Conservation (phyloP, 352 stramenopile genomes). For the Aphanomyces euteiches region DNA sequence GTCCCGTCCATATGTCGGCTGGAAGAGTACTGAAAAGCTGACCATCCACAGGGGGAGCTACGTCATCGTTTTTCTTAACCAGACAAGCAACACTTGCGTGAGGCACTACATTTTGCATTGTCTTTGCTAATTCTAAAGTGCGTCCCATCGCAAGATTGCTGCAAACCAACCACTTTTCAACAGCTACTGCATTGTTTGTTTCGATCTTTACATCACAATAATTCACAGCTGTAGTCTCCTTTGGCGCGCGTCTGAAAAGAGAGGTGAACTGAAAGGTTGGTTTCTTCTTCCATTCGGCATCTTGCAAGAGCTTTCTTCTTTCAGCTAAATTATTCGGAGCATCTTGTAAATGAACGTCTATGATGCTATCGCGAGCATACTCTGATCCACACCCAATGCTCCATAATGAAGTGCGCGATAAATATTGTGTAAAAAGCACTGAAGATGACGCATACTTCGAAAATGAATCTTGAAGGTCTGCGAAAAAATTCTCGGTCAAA, state of each 20-base stretch:
- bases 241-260: background rate
- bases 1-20: constrained; percentile 43
- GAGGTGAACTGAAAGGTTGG: constrained; percentile 47
- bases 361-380: constrained; percentile 52
- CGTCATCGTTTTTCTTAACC: constrained; percentile 45
- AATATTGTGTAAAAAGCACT: constrained; percentile 63
- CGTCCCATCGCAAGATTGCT: constrained; percentile 65
- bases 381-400: constrained; percentile 63
- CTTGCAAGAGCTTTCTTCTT: constrained; percentile 46
- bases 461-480: background rate
- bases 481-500: background rate
- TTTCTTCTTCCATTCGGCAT: constrained; percentile 74
- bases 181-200: constrained; percentile 49
- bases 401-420: constrained; percentile 60
- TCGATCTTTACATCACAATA: constrained; percentile 55
- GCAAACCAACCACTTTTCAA: constrained; percentile 58
- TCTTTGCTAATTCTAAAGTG: constrained; percentile 67
- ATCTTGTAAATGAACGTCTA: constrained; percentile 45
- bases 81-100: constrained; percentile 65
- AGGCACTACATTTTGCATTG: constrained; percentile 55
- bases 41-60: constrained; percentile 41
- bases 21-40: constrained; percentile 59
- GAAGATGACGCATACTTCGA: constrained; percentile 30
- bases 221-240: background rate
- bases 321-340: constrained; percentile 43